Base-by-base conservation (phyloP, 225 moss, liverwort and hornwort species). In the Takakia lepidozioides region DNA sequence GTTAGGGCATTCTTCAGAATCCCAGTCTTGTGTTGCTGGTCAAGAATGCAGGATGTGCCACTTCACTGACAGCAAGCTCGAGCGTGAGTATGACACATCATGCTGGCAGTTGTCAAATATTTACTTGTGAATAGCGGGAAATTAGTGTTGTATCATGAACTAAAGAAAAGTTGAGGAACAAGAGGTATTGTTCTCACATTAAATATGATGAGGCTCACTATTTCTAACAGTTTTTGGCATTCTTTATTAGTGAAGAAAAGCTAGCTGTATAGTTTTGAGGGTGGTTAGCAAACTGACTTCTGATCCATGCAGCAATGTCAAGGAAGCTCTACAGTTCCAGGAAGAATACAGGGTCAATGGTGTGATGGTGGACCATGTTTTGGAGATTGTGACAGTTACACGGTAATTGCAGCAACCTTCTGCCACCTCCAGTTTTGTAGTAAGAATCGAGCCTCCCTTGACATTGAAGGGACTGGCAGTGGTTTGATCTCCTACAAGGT, bases 301-400 rank as follows among this genome's bases (percentile, higher is more conserved):
- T 62, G 11, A 18, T 52, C 13, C 10, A 46, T 57, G 83, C 89
- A 93, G 93, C 57, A 93, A 93, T 15, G 57, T 86, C 29, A 89
- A 73, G 0, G 93, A 86, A 72, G 82, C 82, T 0, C 59, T 89
- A 2, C 56, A 69, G 16, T 71, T 79, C 63, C 89, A 93, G 38
- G 69, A 74, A 24, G 64, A 18, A 1, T 51, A 66, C 48, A 86
- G 86, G 2, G 44, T 93, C 3, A 79, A 93, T 19, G 93, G 84
- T 4, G 76, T 93, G 1, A 93, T 93, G 3, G 93, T 89, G 13
- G 93, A 93, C 32, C 86, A 88, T 22, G 93, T 93, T 26, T 54
- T 73, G 50, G 93, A 93, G 63, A 77, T 89, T 23, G 89, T 84
- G 5, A 81, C 81, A 0, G 82, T 72, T 15, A 68, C 58, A 0